Evolutionary conservation across 352 stramenopile genomes (phyloP).

Genomic region (Phytophthora brassicae): DNA sequence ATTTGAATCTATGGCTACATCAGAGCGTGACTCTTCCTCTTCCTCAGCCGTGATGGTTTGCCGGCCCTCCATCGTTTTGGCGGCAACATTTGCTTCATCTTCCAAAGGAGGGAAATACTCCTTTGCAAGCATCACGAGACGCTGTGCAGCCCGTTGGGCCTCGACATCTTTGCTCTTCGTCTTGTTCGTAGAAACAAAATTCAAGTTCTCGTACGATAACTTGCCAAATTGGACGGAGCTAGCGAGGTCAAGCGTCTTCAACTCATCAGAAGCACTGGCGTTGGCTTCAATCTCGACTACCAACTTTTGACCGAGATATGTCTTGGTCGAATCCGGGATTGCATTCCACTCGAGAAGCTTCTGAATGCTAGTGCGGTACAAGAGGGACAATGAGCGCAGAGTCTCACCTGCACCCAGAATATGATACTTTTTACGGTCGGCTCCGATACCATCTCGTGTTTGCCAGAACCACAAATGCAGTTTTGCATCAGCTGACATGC

Average conservation of each 20-base stretch:
- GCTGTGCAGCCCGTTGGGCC: conserved; percentile 56
- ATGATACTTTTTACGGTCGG: conserved; percentile 67
- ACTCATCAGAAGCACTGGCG: conserved; percentile 46
- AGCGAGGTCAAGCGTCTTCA: conserved; percentile 55
- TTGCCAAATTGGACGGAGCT: conserved; percentile 58
- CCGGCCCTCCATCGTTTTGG: conserved; percentile 21
- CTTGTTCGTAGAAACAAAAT: conserved; percentile 66
- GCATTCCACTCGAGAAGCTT: conserved; percentile 73
- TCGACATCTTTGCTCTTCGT: conserved; percentile 55
- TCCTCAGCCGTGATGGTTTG: conserved; percentile 14
- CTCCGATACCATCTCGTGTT: conserved; percentile 38
- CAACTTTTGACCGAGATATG: conserved; percentile 78
- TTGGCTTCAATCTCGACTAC: conserved; percentile 57
- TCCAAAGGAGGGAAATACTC: conserved; percentile 61
- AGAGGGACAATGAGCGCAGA: conserved; percentile 68
- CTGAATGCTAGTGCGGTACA: conserved; percentile 75
- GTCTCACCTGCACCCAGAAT: conserved; percentile 72
- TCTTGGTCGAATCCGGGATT: conserved; percentile 64
- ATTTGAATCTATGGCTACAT: conserved; percentile 40
- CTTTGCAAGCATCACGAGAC: conserved; percentile 57
- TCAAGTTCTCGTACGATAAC: conserved; percentile 59
- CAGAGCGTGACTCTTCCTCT: conserved; percentile 33
- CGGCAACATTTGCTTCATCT: conserved; percentile 28
- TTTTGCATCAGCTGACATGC: conserved; percentile 60
- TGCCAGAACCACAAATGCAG: conserved; percentile 77